Conservation (phyloP, 306 rosid species). For the Morella rubra region DNA sequence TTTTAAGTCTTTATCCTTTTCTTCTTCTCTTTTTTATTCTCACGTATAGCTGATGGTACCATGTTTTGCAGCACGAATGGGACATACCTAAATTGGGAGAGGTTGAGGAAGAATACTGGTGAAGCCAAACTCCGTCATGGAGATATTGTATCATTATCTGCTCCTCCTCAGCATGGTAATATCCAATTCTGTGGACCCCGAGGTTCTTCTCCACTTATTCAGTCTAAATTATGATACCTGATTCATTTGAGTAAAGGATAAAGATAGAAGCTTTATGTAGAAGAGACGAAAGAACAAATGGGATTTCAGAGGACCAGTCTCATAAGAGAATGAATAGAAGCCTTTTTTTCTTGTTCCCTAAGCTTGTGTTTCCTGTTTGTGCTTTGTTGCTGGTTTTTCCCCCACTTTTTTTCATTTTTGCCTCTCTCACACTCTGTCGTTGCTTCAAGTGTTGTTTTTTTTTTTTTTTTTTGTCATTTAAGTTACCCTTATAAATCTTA, state of each 20-base stretch:
- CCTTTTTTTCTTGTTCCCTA: neutral
- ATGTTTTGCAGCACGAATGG: conserved; percentile 75
- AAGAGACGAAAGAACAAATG: neutral
- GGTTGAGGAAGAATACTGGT: conserved; percentile 49
- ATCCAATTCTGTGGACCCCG: conserved; percentile 6
- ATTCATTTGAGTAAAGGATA: neutral
- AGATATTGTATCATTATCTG: conserved; percentile 84
- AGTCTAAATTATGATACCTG: neutral
- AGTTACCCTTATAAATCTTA: no score
- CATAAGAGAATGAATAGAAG: neutral
- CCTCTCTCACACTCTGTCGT: neutral
- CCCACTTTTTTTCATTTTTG: neutral
- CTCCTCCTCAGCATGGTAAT: conserved; percentile 84
- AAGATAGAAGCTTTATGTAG: neutral
- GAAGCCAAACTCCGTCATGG: conserved; percentile 76
- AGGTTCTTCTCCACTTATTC: neutral
- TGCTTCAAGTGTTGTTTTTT: no score
- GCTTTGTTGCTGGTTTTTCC: neutral
- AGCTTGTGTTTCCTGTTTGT: neutral
- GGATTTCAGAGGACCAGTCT: no score
- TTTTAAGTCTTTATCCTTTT: neutral
- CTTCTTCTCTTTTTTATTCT: neutral
- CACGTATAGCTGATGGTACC: conserved; percentile 28
- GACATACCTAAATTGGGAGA: conserved; percentile 86
- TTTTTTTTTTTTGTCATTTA: no score